Evolutionary conservation across 106 monocot genomes (phyloP).

Genomic region (Dendrobium nobile): DNA sequence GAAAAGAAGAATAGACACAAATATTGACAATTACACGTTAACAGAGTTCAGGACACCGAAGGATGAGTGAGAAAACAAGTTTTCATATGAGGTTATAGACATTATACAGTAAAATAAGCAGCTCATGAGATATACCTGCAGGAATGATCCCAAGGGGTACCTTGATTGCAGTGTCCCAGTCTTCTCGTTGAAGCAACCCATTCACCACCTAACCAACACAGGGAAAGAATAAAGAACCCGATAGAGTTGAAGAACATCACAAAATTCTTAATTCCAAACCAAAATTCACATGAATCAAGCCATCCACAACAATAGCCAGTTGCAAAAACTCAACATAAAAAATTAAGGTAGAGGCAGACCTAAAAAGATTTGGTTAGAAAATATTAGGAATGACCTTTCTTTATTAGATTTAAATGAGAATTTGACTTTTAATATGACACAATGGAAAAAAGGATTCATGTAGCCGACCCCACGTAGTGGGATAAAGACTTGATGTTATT

Average conservation of each 20-base stretch:
- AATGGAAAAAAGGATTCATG: too few relatives aligned
- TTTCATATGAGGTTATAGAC: not conserved
- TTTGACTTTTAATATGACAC: too few relatives aligned
- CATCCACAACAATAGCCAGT: not conserved
- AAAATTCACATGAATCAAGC: not conserved
- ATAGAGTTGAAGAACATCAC: not conserved
- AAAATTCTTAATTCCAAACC: not conserved
- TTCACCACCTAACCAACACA: slow-evolving; percentile 60
- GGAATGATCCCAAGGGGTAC: slow-evolving; percentile 93
- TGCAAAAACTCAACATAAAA: not conserved
- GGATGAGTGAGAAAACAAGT: not conserved
- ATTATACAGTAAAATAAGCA: not conserved
- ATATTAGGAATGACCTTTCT: too few relatives aligned
- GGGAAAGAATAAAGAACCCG: not conserved
- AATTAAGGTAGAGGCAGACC: not conserved
- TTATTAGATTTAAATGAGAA: too few relatives aligned
- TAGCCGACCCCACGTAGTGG: too few relatives aligned
- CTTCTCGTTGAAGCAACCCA: slow-evolving; percentile 86
- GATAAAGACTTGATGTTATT: too few relatives aligned
- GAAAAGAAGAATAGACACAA: not conserved
- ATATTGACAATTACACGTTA: not conserved
- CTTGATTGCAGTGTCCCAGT: slow-evolving; percentile 75
- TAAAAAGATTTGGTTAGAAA: too few relatives aligned
- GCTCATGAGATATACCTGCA: slow-evolving; percentile 42
- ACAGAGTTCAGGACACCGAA: not conserved